Evolutionary conservation across 2,329 filamentous ascomycete genomes (phyloP), one percentile per base, ranked within the genome.

Genomic region (Amauroascus niger): DNA sequence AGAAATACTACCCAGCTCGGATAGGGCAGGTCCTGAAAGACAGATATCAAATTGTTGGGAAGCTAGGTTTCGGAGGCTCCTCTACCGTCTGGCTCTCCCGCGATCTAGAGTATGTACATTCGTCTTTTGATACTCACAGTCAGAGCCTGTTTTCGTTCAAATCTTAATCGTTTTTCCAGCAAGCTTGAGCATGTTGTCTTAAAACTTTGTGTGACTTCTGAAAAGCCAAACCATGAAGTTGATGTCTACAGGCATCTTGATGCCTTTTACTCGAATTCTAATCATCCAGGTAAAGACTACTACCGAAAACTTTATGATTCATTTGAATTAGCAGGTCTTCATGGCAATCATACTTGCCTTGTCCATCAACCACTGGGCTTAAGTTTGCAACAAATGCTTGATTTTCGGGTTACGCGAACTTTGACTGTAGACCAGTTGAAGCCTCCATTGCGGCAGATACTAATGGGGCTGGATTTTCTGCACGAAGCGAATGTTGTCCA

Each of bases 21-120:
- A 52, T 56, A 1, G 50, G 51, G 5, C 40, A 54, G 41, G 35
- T 56, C 9, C 18, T 56, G 11, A 45, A 44, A 1, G 39, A 49
- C 11, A 45, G 32, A 48, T 61, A 61, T 47, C 32, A 52, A 30
- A 47, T 60, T 41, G 50, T 60, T 35, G 55, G 49, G 6, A 62
- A 61, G 51, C 53, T 62, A 6, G 59, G 60, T 14, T 62, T 37
- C 43, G 60, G 60, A 5, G 51, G 55, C 7, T 52, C 47, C 22
- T 62, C 60, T 13, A 62, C 58, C 3, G 56, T 59, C 18, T 62
- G 59, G 60, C 59, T 61, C 8, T 50, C 52, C 13, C 44, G 51
- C 6, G 58, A 60, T 33, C 18, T 60, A 22, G 22, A 45, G 53
- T 55, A 30, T 20, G 47, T 40, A 4, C 9, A 22, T 14, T 39